Evolutionary conservation across 352 stramenopile genomes (phyloP).

Genomic region (Blastocystis sp.): DNA sequence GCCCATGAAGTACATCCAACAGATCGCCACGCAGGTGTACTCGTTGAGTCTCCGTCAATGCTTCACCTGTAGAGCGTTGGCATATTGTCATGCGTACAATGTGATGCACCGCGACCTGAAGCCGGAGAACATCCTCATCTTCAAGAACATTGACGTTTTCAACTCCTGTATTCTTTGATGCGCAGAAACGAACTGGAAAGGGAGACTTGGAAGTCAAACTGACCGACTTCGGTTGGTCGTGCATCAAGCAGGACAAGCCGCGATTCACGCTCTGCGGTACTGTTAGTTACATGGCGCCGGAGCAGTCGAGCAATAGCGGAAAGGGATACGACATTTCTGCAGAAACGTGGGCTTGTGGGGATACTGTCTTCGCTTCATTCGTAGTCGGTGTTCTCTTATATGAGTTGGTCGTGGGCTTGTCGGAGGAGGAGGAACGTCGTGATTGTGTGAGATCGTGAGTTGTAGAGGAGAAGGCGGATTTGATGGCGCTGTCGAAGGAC

Average conservation of each 20-base stretch:
- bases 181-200: neutral
- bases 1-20: conserved; percentile 4
- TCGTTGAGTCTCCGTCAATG: neutral
- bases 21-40: conserved; percentile 43
- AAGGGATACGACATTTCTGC: conserved; percentile 29
- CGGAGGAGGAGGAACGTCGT: neutral
- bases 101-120: conserved; percentile 85
- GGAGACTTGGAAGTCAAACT: conserved; percentile 60
- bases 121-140: conserved; percentile 79
- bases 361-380: neutral
- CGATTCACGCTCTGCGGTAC: conserved; percentile 41
- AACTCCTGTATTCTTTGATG: too few species aligned
- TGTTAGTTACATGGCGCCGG: conserved; percentile 40
- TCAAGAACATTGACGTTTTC: conserved; percentile 14
- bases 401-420: conserved; percentile 39
- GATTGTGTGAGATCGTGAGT: neutral
- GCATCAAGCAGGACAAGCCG: conserved; percentile 1
- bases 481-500: conserved; percentile 12
- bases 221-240: conserved; percentile 57
- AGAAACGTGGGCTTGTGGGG: conserved; percentile 25
- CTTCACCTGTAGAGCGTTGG: conserved; percentile 15
- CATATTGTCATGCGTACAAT: conserved; percentile 63
- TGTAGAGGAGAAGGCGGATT: conserved; percentile 35
- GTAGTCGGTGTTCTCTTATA: conserved; percentile 46
- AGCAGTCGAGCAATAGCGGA: neutral